phyloP scores from a whole-genome alignment of 257 asterid species.

The Salvia hispanica region DNA sequence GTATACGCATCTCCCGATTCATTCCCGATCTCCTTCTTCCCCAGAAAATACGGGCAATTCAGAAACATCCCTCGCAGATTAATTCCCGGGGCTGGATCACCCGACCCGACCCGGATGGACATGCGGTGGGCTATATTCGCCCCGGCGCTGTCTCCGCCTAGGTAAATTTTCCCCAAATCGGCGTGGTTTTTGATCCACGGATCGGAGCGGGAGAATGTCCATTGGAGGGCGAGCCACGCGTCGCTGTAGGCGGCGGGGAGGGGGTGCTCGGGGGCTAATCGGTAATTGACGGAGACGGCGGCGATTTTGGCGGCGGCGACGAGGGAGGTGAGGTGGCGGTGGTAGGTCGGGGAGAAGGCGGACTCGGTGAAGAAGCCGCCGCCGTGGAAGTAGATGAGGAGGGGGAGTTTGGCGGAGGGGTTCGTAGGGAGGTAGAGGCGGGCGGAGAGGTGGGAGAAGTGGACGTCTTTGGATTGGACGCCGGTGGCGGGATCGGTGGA shows the following conservation, averaged over 20 bases:
- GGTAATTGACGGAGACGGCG: conserved; percentile 45
- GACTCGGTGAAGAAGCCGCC: conserved; percentile 46
- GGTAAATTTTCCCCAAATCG: conserved; percentile 30
- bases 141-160: conserved; percentile 49
- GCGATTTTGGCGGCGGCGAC: conserved; percentile 27
- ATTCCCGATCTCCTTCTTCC: conserved; percentile 49
- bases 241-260: conserved; percentile 44
- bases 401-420: conserved; percentile 31
- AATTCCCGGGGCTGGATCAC: conserved; percentile 8
- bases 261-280: conserved; percentile 49
- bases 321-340: conserved; percentile 34
- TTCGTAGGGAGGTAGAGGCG: conserved; percentile 34
- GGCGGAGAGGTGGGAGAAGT: conserved; percentile 23
- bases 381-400: conserved; percentile 48
- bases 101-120: conserved; percentile 39
- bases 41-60: conserved; percentile 60
- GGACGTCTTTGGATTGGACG: conserved; percentile 44
- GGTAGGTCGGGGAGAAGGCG: conserved; percentile 47
- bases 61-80: conserved; percentile 52
- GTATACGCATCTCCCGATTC: conserved; percentile 29
- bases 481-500: conserved; percentile 32
- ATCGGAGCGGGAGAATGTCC: conserved; percentile 40
- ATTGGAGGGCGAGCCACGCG: conserved; percentile 35
- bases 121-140: conserved; percentile 37
- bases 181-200: conserved; percentile 34